Percentiles rank a stretch among this genome's conserved stretches.
Conservation (phyloP, 129 eudicot species). For the Chrysanthemum seticuspe region DNA sequence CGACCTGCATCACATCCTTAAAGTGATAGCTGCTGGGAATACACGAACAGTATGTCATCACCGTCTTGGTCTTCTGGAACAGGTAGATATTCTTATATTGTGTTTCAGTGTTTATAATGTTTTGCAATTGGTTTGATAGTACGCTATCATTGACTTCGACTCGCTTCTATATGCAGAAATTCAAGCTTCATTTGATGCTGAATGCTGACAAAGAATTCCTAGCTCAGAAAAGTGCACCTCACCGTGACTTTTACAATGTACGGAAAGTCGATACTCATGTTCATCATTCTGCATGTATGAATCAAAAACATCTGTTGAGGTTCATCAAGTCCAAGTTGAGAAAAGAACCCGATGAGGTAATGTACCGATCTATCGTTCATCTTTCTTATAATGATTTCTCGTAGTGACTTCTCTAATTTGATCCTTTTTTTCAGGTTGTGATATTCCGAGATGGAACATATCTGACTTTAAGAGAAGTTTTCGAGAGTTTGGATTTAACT, state of each 20-base stretch:
- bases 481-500: conserved; percentile 96
- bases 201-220: conserved; percentile 95
- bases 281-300: conserved; percentile 99
- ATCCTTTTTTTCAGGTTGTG: conserved; percentile 65
- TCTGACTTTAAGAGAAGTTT: conserved; percentile 87
- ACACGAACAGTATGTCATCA: conserved; percentile 88
- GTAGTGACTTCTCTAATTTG: background rate
- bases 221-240: conserved; percentile 99
- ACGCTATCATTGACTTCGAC: conserved; percentile 2
- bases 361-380: background rate
- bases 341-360: conserved; percentile 98
- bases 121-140: conserved; percentile 8
- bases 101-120: background rate
- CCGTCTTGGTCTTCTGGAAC: conserved; percentile 86
- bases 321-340: conserved; percentile 94
- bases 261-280: conserved; percentile 99
- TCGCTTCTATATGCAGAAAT: conserved; percentile 54
- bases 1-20: conserved; percentile 92
- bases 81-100: conserved; percentile 39
- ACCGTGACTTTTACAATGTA: conserved; percentile 93
- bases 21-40: conserved; percentile 94
- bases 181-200: conserved; percentile 98
- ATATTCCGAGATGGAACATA: conserved; percentile 98
- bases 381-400: background rate
- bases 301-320: conserved; percentile 93